Percentiles rank a stretch among this genome's conserved stretches.
phyloP scores from a whole-genome alignment of 2,329 filamentous ascomycete species.

The Colletotrichum gloeosporioides region DNA sequence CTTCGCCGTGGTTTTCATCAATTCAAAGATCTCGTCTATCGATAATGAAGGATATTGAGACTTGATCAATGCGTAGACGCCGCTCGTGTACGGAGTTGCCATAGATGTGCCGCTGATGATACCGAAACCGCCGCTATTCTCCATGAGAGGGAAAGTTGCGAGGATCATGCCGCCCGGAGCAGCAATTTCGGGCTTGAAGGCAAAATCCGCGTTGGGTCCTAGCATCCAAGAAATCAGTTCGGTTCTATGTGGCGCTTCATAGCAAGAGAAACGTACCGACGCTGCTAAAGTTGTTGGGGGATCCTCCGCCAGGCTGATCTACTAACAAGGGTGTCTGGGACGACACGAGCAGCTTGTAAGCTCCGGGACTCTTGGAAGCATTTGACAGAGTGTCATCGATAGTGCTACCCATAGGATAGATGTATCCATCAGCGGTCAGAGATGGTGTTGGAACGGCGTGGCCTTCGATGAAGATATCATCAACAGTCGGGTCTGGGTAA shows the following conservation, averaged over 20 bases:
- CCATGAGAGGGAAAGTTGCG: slow-evolving; percentile 35
- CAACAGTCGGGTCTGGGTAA: slow-evolving; percentile 11
- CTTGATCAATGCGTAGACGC: slow-evolving; percentile 39
- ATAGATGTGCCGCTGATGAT: slow-evolving; percentile 41
- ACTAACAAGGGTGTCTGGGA: background rate
- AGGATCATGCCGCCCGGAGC: slow-evolving; percentile 40
- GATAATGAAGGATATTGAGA: slow-evolving; percentile 31
- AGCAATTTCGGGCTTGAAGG: slow-evolving; percentile 34
- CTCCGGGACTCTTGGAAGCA: background rate
- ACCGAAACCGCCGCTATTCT: slow-evolving; percentile 30
- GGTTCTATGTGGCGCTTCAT: background rate
- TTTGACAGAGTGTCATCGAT: background rate
- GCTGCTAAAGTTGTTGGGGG: slow-evolving; percentile 17
- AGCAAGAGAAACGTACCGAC: background rate
- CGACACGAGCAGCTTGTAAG: background rate
- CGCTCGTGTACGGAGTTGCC: slow-evolving; percentile 38
- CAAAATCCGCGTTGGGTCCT: slow-evolving; percentile 22
- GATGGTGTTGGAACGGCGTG: slow-evolving; percentile 4
- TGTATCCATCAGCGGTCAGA: background rate
- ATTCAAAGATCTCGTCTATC: slow-evolving; percentile 29
- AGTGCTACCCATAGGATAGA: slow-evolving; percentile 10
- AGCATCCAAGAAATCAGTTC: fast-evolving
- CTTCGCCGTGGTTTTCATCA: slow-evolving; percentile 33
- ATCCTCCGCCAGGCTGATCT: slow-evolving; percentile 7
- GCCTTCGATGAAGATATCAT: slow-evolving; percentile 11